These are phyloP conservation scores for Esteya vermicola DNA, from an alignment of 2,329 filamentous ascomycete genomes.

Conservation along the genomic window DNA sequence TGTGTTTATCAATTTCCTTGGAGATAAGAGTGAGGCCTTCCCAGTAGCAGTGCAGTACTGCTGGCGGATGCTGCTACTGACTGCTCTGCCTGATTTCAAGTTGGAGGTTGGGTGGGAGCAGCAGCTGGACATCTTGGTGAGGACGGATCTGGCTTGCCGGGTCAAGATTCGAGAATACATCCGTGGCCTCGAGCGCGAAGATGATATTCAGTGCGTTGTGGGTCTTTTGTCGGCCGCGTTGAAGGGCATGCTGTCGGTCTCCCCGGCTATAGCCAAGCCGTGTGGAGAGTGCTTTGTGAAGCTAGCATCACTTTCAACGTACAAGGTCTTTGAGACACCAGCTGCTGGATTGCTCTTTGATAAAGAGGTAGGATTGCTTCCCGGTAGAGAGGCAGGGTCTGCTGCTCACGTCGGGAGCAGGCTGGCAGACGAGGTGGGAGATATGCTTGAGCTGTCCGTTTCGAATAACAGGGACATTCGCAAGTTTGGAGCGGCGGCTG, in stretches of 20 bases:
- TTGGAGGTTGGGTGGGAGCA: slow-evolving; percentile 75
- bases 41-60: slow-evolving; percentile 58
- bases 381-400: too few species aligned
- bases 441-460: slow-evolving; percentile 45
- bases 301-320: slow-evolving; percentile 26
- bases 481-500: slow-evolving; percentile 49
- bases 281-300: slow-evolving; percentile 40
- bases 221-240: slow-evolving; percentile 40
- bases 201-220: slow-evolving; percentile 16
- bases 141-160: slow-evolving; percentile 53
- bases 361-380: too few species aligned
- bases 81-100: slow-evolving; percentile 32
- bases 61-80: slow-evolving; percentile 35
- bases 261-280: slow-evolving; percentile 26
- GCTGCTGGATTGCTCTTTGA: too few species aligned
- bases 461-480: slow-evolving; percentile 62
- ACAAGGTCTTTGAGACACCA: too few species aligned
- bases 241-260: slow-evolving; percentile 36
- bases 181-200: slow-evolving; percentile 20
- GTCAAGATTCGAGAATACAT: slow-evolving; percentile 41
- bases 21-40: slow-evolving; percentile 39
- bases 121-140: slow-evolving; percentile 58
- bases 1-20: slow-evolving; percentile 31
- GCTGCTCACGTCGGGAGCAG: slow-evolving; percentile 26
- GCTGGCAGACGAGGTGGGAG: slow-evolving; percentile 31